A percentile compares a stretch with the other conserved stretches of the same genome.
These are phyloP conservation scores for Juglanconis juglandina DNA, from an alignment of 2,329 filamentous ascomycete genomes.

Conservation along the genomic window DNA sequence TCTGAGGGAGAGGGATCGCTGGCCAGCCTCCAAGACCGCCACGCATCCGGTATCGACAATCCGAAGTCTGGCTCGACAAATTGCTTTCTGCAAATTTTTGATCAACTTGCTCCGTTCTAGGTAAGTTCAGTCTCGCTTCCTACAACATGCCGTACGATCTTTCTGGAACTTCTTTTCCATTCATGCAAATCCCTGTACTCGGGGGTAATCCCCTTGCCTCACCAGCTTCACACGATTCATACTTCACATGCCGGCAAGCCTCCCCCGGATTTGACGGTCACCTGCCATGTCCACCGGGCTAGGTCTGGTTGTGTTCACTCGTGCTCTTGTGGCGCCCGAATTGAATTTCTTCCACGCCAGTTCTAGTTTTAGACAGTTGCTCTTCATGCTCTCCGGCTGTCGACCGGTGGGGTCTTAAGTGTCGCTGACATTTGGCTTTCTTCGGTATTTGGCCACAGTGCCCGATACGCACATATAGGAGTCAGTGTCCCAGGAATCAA, in stretches of 20 bases:
- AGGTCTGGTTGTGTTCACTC: neutral
- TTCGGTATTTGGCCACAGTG: neutral
- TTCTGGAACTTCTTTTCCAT: neutral
- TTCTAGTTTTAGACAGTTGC: slow-evolving; percentile 7
- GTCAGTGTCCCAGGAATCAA: neutral
- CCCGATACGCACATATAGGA: neutral
- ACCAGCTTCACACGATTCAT: neutral
- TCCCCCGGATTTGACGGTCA: slow-evolving; percentile 3
- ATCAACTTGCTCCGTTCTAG: slow-evolving; percentile 1
- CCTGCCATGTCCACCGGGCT: neutral
- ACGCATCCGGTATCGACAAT: neutral
- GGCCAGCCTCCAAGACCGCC: slow-evolving; percentile 5
- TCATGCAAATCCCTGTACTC: slow-evolving; percentile 9
- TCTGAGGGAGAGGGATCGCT: neutral
- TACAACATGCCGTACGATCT: neutral
- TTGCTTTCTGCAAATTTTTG: neutral
- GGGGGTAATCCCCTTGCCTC: slow-evolving; percentile 1
- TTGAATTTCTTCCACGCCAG: neutral
- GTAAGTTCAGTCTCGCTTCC: slow-evolving; percentile 11
- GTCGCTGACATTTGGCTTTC: neutral
- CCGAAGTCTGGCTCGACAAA: slow-evolving; percentile 8
- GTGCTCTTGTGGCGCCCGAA: neutral
- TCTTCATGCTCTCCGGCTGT: neutral
- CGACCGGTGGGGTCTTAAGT: neutral
- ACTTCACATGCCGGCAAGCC: slow-evolving; percentile 5